Conservation (phyloP, 768 basidiomycete species). For the Kwoniella botswanensis region DNA sequence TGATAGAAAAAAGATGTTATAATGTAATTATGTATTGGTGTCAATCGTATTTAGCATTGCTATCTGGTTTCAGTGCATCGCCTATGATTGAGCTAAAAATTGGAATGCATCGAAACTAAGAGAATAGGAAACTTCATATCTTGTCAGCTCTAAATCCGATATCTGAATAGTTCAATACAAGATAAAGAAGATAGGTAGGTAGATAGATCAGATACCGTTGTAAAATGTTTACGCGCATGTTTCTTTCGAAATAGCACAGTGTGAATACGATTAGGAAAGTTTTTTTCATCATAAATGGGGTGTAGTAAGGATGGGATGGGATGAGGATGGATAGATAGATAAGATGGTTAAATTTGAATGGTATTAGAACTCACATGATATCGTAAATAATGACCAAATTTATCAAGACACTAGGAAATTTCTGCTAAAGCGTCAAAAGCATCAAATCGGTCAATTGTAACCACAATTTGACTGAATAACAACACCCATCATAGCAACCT, state of each 20-base stretch:
- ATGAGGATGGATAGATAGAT: neutral
- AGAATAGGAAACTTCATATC: neutral
- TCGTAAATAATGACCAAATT: neutral
- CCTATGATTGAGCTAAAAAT: too few species aligned
- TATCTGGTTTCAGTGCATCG: too few species aligned
- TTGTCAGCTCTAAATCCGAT: slow-evolving; percentile 18
- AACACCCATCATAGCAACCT: slow-evolving; percentile 28
- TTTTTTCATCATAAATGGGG: slow-evolving; percentile 49
- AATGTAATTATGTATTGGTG: too few species aligned
- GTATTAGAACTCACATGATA: slow-evolving; percentile 20
- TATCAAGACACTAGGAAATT: neutral
- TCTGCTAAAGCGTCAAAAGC: slow-evolving; percentile 8
- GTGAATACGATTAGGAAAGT: slow-evolving; percentile 57
- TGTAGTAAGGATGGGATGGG: slow-evolving; percentile 10
- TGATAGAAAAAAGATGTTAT: neutral
- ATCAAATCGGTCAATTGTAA: neutral
- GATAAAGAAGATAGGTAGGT: neutral
- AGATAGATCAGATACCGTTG: slow-evolving; percentile 56
- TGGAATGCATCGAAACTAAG: neutral
- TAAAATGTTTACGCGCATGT: slow-evolving; percentile 47
- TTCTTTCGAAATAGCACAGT: slow-evolving; percentile 48
- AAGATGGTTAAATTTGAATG: neutral
- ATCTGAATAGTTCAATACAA: neutral
- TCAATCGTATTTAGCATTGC: too few species aligned
- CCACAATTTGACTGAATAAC: slow-evolving; percentile 1